phyloP scores from a whole-genome alignment of 495 filamentous ascomycete genomes.

The Lichina pygmaea region DNA sequence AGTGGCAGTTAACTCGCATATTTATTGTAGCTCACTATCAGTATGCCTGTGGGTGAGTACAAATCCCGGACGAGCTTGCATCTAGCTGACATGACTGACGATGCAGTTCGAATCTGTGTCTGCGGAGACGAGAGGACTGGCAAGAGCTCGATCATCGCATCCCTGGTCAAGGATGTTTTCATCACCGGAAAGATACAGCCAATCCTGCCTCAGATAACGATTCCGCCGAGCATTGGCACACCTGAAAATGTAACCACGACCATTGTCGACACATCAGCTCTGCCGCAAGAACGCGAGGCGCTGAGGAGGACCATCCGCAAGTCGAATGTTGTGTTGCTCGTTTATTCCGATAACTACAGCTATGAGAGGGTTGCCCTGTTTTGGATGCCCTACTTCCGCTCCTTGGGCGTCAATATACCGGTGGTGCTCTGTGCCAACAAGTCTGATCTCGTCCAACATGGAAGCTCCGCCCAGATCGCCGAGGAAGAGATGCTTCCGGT shows the following conservation, averaged over 20 bases:
- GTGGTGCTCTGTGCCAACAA: conserved; percentile 96
- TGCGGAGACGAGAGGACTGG: conserved; percentile 76
- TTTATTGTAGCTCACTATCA: no score
- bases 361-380: conserved; percentile 93
- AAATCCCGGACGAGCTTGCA: no score
- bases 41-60: no score
- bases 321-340: conserved; percentile 87
- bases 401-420: conserved; percentile 91
- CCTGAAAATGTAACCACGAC: conserved; percentile 89
- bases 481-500: conserved; percentile 96
- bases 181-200: conserved; percentile 82
- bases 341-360: conserved; percentile 95
- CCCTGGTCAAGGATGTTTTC: conserved; percentile 81
- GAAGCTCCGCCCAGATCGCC: conserved; percentile 51
- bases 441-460: conserved; percentile 48
- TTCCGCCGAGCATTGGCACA: conserved; percentile 65
- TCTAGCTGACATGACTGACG: no score
- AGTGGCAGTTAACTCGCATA: no score
- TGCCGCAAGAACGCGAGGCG: conserved; percentile 72
- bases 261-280: conserved; percentile 80
- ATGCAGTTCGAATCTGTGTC: conserved; percentile 67
- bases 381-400: conserved; percentile 94
- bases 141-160: conserved; percentile 46
- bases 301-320: conserved; percentile 85
- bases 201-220: conserved; percentile 77